Conservation (phyloP, 805 yeast species). For the Wickerhamomyces silvicola region DNA sequence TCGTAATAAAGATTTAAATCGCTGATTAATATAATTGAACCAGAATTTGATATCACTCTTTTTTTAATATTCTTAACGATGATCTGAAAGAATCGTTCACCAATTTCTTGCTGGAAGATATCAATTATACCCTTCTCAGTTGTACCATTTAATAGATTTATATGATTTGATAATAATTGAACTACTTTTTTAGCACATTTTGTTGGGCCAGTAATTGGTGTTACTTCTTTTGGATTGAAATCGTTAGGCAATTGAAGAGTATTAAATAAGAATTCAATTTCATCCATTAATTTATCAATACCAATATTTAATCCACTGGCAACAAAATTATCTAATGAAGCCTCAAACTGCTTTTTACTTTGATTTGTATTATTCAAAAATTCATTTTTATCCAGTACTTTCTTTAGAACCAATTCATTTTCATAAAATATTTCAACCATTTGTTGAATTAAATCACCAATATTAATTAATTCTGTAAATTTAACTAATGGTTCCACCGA, state of each 20-base stretch:
- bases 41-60: slow-evolving; percentile 66
- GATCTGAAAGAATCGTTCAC: slow-evolving; percentile 73
- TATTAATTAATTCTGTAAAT: slow-evolving; percentile 85
- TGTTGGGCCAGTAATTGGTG: slow-evolving; percentile 41
- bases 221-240: slow-evolving; percentile 43
- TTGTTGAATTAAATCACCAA: slow-evolving; percentile 88
- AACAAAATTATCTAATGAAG: slow-evolving; percentile 75
- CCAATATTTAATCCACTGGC: slow-evolving; percentile 94
- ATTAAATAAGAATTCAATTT: slow-evolving; percentile 57
- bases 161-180: slow-evolving; percentile 59
- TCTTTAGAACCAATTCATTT: slow-evolving; percentile 58
- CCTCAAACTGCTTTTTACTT: slow-evolving; percentile 76
- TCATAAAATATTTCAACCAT: slow-evolving; percentile 88
- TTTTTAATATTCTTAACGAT: slow-evolving; percentile 73
- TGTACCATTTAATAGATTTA: slow-evolving; percentile 66
- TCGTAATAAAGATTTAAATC: slow-evolving; percentile 77
- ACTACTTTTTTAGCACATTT: slow-evolving; percentile 61
- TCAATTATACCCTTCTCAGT: slow-evolving; percentile 86
- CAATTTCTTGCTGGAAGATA: slow-evolving; percentile 91
- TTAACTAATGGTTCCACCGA: slow-evolving; percentile 79
- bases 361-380: slow-evolving; percentile 73
- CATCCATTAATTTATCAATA: slow-evolving; percentile 79
- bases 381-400: slow-evolving; percentile 66
- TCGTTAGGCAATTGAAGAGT: slow-evolving; percentile 54
- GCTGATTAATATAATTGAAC: slow-evolving; percentile 75